These are phyloP conservation scores for Penicillium sp. DNA, from an alignment of 2,329 filamentous ascomycete genomes.

Conservation along the genomic window DNA sequence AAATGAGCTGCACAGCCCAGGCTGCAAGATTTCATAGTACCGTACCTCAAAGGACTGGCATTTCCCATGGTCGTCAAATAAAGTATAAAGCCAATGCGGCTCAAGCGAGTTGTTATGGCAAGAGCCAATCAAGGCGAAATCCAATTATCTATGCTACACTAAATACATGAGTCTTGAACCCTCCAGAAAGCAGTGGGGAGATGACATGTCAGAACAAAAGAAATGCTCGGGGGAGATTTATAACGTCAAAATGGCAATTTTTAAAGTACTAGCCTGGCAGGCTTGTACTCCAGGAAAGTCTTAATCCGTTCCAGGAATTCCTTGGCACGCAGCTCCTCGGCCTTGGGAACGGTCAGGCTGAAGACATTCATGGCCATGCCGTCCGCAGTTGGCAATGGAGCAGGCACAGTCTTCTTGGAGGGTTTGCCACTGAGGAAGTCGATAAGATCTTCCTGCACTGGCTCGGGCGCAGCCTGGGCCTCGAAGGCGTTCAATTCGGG, in stretches of 20 bases:
- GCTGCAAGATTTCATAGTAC: too few species aligned
- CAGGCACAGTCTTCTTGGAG: slow-evolving; percentile 28
- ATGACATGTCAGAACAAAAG: slow-evolving; percentile 18
- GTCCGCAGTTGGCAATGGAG: slow-evolving; percentile 29
- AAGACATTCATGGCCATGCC: slow-evolving; percentile 70
- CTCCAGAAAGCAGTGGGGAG: slow-evolving; percentile 9
- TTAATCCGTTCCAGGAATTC: slow-evolving; percentile 86
- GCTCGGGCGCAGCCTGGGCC: slow-evolving; percentile 28
- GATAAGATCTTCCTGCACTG: slow-evolving; percentile 70
- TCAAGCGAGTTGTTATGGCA: neutral
- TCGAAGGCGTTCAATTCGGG: slow-evolving; percentile 66
- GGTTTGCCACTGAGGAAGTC: slow-evolving; percentile 67
- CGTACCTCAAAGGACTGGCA: too few species aligned
- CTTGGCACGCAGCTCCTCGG: slow-evolving; percentile 77
- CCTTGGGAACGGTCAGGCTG: slow-evolving; percentile 72
- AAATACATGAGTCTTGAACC: slow-evolving; percentile 21
- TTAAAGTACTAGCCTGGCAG: slow-evolving; percentile 66
- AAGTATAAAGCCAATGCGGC: too few species aligned
- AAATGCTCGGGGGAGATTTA: slow-evolving; percentile 13
- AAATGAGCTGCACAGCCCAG: too few species aligned
- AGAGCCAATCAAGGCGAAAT: slow-evolving; percentile 16
- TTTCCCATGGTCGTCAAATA: too few species aligned
- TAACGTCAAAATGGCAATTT: slow-evolving; percentile 12
- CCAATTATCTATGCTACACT: slow-evolving; percentile 30
- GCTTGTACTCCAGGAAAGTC: slow-evolving; percentile 75